A percentile compares a stretch with the other conserved stretches of the same genome.
These are phyloP conservation scores for Cercospora canescens DNA, from an alignment of 2,329 filamentous ascomycete genomes.

Conservation along the genomic window DNA sequence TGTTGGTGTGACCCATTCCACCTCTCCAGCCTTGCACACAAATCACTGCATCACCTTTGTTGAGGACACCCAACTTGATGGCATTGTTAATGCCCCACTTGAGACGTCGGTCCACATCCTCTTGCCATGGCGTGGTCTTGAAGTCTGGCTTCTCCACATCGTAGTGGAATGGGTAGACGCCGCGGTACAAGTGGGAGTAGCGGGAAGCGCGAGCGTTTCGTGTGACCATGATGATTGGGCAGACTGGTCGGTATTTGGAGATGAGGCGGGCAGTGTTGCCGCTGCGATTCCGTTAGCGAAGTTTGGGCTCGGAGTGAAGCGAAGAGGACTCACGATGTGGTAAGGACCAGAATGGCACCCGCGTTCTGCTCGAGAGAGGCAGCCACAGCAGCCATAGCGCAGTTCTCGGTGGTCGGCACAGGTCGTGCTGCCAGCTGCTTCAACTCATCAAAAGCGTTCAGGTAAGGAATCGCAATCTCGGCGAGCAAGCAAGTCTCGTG, in stretches of 20 bases:
- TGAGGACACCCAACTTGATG: slow-evolving; percentile 75
- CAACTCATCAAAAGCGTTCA: slow-evolving; percentile 95
- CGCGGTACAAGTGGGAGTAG: slow-evolving; percentile 93
- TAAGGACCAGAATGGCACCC: slow-evolving; percentile 92
- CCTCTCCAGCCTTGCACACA: slow-evolving; percentile 91
- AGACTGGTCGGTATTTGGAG: slow-evolving; percentile 98
- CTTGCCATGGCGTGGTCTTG: slow-evolving; percentile 89
- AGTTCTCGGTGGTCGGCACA: slow-evolving; percentile 86
- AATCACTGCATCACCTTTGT: slow-evolving; percentile 71
- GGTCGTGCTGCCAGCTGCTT: slow-evolving; percentile 80
- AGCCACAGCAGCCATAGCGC: slow-evolving; percentile 94
- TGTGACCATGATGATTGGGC: slow-evolving; percentile 99
- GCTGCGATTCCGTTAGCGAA: slow-evolving; percentile 42
- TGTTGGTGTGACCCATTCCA: slow-evolving; percentile 90
- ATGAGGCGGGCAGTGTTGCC: slow-evolving; percentile 92
- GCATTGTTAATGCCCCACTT: slow-evolving; percentile 94
- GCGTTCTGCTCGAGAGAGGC: slow-evolving; percentile 95
- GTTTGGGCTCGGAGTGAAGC: slow-evolving; percentile 32
- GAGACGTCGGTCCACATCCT: slow-evolving; percentile 95
- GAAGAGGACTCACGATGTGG: slow-evolving; percentile 77
- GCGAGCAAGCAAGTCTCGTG: slow-evolving; percentile 95
- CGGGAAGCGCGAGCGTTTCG: slow-evolving; percentile 79
- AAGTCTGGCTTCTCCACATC: slow-evolving; percentile 94
- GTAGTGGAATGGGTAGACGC: slow-evolving; percentile 97
- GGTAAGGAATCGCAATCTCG: slow-evolving; percentile 95